A percentile compares a stretch with the other conserved stretches of the same genome.
Evolutionary conservation across 2,329 filamentous ascomycete genomes (phyloP).

Genomic region (Fusarium sp.): DNA sequence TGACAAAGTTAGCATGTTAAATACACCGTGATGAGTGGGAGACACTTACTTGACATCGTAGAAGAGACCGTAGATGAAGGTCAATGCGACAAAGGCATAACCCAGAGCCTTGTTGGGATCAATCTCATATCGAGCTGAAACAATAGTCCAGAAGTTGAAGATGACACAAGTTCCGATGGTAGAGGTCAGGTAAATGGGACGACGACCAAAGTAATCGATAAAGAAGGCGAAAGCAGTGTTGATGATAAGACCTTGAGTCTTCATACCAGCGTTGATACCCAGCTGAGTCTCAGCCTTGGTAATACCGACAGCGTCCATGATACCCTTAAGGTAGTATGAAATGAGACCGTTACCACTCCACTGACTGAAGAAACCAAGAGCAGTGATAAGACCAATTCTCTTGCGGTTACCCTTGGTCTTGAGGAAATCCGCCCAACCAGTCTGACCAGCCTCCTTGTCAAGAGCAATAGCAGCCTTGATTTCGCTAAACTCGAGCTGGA

Average conservation of each 20-base stretch:
- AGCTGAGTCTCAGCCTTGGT: constrained; percentile 52
- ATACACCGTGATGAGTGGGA: fast-evolving
- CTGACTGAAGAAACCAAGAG: constrained; percentile 30
- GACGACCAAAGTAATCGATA: constrained; percentile 40
- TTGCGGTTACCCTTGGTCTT: constrained; percentile 46
- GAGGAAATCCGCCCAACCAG: constrained; percentile 40
- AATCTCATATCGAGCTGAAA: constrained; percentile 46
- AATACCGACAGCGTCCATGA: constrained; percentile 30
- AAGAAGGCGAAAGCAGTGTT: constrained; percentile 38
- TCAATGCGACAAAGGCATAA: constrained; percentile 49
- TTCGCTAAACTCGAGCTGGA: constrained; percentile 31
- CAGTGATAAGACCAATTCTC: constrained; percentile 44
- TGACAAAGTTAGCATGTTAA: constrained; percentile 7
- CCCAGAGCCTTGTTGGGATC: constrained; percentile 26
- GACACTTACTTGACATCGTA: constrained; percentile 47
- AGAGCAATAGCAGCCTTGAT: constrained; percentile 34
- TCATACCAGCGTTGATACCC: constrained; percentile 42
- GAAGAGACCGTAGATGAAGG: constrained; percentile 55
- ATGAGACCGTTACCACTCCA: constrained; percentile 35
- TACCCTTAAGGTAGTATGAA: constrained; percentile 27
- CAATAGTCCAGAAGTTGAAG: constrained; percentile 37
- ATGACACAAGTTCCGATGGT: constrained; percentile 47
- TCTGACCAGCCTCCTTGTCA: constrained; percentile 32
- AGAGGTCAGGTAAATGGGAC: constrained; percentile 15
- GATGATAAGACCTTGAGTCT: constrained; percentile 16